phyloP scores from a whole-genome alignment of 257 asterid species.

The Phtheirospermum japonicum region DNA sequence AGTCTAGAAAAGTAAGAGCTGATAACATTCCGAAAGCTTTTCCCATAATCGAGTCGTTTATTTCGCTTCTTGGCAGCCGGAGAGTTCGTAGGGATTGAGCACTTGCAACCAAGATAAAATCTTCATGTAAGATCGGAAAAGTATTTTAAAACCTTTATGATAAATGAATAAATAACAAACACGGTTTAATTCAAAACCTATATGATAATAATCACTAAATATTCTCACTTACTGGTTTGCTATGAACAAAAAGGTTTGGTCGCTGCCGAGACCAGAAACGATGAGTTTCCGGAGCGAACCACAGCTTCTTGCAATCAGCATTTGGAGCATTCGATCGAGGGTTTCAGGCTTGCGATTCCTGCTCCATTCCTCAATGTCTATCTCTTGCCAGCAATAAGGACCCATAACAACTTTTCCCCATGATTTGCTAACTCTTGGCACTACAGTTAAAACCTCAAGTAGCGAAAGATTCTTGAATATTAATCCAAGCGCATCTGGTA shows the following conservation, averaged over 20 bases:
- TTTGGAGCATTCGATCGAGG: conserved; percentile 59
- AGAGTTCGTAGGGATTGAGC: conserved; percentile 61
- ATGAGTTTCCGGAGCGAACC: conserved; percentile 65
- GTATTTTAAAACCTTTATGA: too few species aligned
- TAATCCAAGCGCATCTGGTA: conserved; percentile 83
- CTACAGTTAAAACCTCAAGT: conserved; percentile 62
- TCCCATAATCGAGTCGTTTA: conserved; percentile 46
- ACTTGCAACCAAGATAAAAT: conserved; percentile 48
- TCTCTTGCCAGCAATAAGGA: conserved; percentile 92
- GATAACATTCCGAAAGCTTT: conserved; percentile 45
- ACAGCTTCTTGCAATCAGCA: conserved; percentile 60
- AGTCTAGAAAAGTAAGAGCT: conserved; percentile 52
- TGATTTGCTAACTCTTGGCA: conserved; percentile 82
- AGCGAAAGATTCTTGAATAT: conserved; percentile 75
- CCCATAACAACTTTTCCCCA: conserved; percentile 72
- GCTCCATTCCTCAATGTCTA: conserved; percentile 93
- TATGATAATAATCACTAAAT: too few species aligned
- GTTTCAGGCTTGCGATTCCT: conserved; percentile 37
- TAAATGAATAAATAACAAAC: too few species aligned
- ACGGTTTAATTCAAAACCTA: too few species aligned
- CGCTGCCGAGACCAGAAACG: conserved; percentile 57
- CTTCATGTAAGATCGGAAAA: too few species aligned
- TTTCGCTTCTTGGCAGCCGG: conserved; percentile 60
- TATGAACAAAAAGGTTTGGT: conserved; percentile 49
- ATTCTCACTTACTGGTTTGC: conserved; percentile 57